phyloP scores from a whole-genome alignment of 257 asterid genomes.

The Capsicum chinense region DNA sequence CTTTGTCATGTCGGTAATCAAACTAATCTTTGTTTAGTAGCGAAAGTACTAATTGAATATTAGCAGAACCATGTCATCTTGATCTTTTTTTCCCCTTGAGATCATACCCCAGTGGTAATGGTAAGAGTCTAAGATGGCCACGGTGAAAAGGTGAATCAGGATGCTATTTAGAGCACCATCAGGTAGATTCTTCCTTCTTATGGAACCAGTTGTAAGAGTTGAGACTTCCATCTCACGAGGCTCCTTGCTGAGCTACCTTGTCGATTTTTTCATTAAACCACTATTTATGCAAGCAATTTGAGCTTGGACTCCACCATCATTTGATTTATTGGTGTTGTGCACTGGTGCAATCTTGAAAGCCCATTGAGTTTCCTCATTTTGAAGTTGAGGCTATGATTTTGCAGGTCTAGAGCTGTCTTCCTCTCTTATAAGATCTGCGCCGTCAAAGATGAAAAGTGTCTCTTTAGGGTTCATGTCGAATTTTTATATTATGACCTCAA shows the following conservation, averaged over 20 bases:
- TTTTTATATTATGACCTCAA: background rate
- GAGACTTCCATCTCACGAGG: too few species aligned
- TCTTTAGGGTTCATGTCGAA: background rate
- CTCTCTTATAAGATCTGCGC: background rate
- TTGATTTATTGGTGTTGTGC: slow-evolving; percentile 12
- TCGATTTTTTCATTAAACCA: background rate
- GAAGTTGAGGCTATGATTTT: background rate
- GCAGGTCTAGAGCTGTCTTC: background rate
- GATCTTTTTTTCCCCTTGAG: slow-evolving; percentile 14
- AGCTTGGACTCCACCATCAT: background rate
- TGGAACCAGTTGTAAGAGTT: too few species aligned
- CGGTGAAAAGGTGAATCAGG: background rate
- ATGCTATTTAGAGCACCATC: background rate
- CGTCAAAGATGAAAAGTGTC: background rate
- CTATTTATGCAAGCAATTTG: background rate
- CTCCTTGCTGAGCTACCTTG: background rate
- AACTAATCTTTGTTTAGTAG: background rate
- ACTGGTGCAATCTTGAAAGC: background rate
- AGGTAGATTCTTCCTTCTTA: too few species aligned
- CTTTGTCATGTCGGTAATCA: background rate
- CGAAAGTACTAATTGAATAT: background rate
- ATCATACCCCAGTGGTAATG: background rate
- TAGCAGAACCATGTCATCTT: background rate
- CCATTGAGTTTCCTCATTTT: background rate
- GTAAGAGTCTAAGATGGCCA: background rate